phyloP scores from a whole-genome alignment of 108 stramenopile genomes.

The Seminavis robusta region DNA sequence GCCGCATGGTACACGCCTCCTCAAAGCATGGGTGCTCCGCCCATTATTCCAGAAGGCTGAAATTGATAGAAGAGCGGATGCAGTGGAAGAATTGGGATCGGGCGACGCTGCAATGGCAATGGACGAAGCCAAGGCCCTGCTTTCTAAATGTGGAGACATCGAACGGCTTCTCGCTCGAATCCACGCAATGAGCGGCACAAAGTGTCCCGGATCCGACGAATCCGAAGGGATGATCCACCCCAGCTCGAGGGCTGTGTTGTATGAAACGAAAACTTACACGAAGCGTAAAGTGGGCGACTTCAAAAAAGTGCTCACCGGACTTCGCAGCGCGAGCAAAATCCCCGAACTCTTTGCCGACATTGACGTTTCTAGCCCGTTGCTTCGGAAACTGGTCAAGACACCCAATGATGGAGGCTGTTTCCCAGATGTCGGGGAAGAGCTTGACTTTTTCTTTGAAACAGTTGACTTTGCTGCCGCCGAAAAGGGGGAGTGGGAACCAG shows the following conservation, averaged over 20 bases:
- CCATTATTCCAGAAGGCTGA: constrained; percentile 86
- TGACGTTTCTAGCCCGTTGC: constrained; percentile 57
- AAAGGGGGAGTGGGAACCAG: constrained; percentile 81
- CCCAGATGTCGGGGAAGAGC: constrained; percentile 73
- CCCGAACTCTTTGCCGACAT: constrained; percentile 78
- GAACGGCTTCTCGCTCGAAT: constrained; percentile 92
- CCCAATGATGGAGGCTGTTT: constrained; percentile 82
- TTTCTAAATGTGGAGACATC: constrained; percentile 87
- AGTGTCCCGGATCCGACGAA: neutral
- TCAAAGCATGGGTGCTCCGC: constrained; percentile 93
- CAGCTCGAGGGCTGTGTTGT: constrained; percentile 92
- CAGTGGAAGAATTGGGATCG: constrained; percentile 86
- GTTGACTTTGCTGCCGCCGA: constrained; percentile 91
- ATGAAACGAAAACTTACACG: constrained; percentile 88
- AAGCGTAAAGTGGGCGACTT: constrained; percentile 94
- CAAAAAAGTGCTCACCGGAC: constrained; percentile 68
- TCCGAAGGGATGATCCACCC: constrained; percentile 68
- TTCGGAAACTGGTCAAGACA: constrained; percentile 68
- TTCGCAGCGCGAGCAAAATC: constrained; percentile 57
- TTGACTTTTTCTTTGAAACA: constrained; percentile 91
- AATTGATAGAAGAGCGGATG: constrained; percentile 91
- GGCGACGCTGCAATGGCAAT: constrained; percentile 74
- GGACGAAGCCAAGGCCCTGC: constrained; percentile 48
- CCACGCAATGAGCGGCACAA: constrained; percentile 78
- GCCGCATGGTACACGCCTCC: constrained; percentile 89